phyloP scores from a whole-genome alignment of 345 rosid species.

The Syzygium aqueum region DNA sequence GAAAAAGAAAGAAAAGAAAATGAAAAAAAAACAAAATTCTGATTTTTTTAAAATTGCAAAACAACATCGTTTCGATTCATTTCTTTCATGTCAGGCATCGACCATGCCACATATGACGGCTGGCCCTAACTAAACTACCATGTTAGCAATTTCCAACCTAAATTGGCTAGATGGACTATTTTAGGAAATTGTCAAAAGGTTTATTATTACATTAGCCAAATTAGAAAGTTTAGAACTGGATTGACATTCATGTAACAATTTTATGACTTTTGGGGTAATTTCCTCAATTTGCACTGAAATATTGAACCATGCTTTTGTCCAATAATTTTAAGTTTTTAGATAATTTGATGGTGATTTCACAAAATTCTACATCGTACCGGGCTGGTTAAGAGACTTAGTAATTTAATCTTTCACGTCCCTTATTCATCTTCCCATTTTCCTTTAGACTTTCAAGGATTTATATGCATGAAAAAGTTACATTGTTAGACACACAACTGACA shows the following conservation, averaged over 20 bases:
- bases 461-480: fast-evolving
- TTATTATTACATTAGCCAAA: no score
- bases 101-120: fast-evolving
- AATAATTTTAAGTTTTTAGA: not conserved
- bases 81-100: not conserved
- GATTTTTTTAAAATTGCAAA: no score
- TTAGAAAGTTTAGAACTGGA: no score
- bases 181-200: no score
- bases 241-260: fast-evolving
- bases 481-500: no score
- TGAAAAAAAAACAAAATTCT: no score
- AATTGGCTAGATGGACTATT: no score
- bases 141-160: fast-evolving
- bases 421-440: no score
- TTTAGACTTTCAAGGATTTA: not conserved
- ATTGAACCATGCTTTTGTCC: not conserved
- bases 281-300: no score
- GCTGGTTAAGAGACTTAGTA: not conserved
- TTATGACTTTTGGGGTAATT: no score
- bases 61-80: not conserved
- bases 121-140: fast-evolving
- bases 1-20: not conserved
- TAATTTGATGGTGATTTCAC: no score
- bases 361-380: no score
- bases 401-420: not conserved